Evolutionary conservation across 208 protist species (phyloP).

Genomic region (Crithidia fasciculata): DNA sequence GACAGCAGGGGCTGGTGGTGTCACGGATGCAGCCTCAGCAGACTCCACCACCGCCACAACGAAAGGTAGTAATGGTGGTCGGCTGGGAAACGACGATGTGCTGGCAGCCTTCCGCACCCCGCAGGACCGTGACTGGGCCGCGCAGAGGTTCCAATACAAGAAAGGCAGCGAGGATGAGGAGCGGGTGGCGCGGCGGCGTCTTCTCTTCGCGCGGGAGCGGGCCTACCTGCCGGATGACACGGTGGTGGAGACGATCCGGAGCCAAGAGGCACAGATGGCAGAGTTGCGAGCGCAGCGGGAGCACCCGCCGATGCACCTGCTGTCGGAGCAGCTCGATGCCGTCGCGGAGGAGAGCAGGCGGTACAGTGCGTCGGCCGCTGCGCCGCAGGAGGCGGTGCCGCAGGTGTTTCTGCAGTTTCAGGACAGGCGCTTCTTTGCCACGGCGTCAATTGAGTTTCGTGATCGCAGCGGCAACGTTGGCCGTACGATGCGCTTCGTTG

Average conservation of each 20-base stretch:
- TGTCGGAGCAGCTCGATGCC: constrained; percentile 53
- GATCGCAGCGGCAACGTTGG: constrained; percentile 24
- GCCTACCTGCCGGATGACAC: constrained; percentile 36
- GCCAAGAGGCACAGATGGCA: constrained; percentile 26
- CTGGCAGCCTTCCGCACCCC: constrained; percentile 13
- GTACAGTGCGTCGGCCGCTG: not conserved
- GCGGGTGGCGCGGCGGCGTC: constrained; percentile 42
- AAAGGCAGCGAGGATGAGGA: constrained; percentile 46
- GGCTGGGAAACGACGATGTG: not conserved
- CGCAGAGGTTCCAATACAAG: constrained; percentile 31
- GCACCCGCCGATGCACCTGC: constrained; percentile 63
- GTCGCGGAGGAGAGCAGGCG: constrained; percentile 28
- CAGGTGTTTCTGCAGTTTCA: constrained; percentile 54
- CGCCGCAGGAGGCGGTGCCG: not conserved
- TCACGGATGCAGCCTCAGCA: not conserved
- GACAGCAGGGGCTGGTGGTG: not conserved
- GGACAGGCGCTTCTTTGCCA: constrained; percentile 56
- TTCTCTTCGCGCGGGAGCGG: constrained; percentile 64
- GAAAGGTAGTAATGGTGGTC: too few relatives aligned
- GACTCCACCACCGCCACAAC: not conserved
- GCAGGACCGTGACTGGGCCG: constrained; percentile 38
- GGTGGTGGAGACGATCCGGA: constrained; percentile 44
- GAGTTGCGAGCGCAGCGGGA: constrained; percentile 36
- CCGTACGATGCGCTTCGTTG: constrained; percentile 52
- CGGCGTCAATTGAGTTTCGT: constrained; percentile 42